These are phyloP conservation scores for Coemansia sp. DNA, from an alignment of 192 early-diverging fungal genomes.

Conservation along the genomic window DNA sequence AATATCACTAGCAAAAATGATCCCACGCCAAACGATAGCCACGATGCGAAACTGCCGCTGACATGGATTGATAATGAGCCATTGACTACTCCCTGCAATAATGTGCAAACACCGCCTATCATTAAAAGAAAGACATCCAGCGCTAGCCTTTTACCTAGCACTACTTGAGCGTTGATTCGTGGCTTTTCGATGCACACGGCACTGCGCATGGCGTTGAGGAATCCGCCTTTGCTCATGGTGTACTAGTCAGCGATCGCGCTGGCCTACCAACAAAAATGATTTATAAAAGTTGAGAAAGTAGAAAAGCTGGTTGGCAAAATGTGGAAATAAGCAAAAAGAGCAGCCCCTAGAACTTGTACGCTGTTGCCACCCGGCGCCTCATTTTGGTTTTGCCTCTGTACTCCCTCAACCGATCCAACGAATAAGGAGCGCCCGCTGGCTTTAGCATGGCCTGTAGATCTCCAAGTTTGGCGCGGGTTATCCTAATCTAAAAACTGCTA, in stretches of 20 bases:
- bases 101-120: constrained; percentile 40
- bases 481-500: neutral
- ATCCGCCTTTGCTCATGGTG: constrained; percentile 34
- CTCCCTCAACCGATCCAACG: neutral
- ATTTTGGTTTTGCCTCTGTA: constrained; percentile 2
- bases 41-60: constrained; percentile 51
- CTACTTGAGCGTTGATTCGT: constrained; percentile 29
- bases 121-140: constrained; percentile 51
- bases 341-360: neutral
- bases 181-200: constrained; percentile 53
- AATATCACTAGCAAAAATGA: constrained; percentile 44
- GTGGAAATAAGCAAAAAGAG: neutral
- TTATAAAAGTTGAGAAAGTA: neutral
- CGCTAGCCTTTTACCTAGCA: constrained; percentile 48
- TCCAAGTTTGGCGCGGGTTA: neutral
- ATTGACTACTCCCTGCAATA: constrained; percentile 52
- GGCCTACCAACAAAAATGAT: neutral
- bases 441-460: neutral
- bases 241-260: neutral
- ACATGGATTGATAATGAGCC: constrained; percentile 50
- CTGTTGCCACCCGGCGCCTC: neutral
- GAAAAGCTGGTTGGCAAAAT: neutral
- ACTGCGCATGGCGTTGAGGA: constrained; percentile 40
- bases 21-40: constrained; percentile 56
- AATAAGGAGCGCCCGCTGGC: neutral